Base-by-base conservation (phyloP, 129 eudicot species). In the Mikania micrantha region DNA sequence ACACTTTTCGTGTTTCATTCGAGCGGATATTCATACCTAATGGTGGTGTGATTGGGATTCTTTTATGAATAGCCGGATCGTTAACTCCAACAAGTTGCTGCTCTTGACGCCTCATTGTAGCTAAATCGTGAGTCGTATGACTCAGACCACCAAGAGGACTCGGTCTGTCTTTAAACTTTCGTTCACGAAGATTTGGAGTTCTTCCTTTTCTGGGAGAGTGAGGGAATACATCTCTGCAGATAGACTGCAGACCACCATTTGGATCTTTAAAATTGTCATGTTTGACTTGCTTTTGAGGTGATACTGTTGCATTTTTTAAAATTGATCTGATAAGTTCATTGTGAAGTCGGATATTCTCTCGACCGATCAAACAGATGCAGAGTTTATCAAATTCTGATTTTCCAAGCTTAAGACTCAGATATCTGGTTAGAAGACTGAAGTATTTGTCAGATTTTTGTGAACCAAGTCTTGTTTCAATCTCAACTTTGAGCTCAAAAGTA, bases 71-170 rank as follows among this genome's bases (percentile, higher is more conserved):
- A 29, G 78, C 72, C 0, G 75, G 78, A 77, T 77, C 77, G 10
- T 40, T 40, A 45, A 85, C 82, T 70, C 83, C 96, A 84, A 48
- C 83, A 89, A 79, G 72, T 29, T 80, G 36, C 44, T 82, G 86
- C 52, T 85, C 88, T 49, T 58, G 81, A 56, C 77, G 66, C 71
- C 77, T 87, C 5, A 50, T 60, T 1, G 71, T 40, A 15, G 56
- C 64, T 34, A 79, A 76, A 71, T 84, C 86, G 63, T 66, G 77
- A 65, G 13, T 24, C 47, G 16, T 68, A 60, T 80, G 79, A 45
- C 78, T 79, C 62, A 81, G 75, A 49, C 96, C n/a, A n/a, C n/a
- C 93, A 34, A 85, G 94, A 56, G 97, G 96, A 75, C 96, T 85
- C 2, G 77, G 78, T 3, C 90, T 78, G 59, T 90, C 95, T 75